Evolutionary conservation across 345 rosid genomes (phyloP).

Genomic region (Rubroshorea leprosula): DNA sequence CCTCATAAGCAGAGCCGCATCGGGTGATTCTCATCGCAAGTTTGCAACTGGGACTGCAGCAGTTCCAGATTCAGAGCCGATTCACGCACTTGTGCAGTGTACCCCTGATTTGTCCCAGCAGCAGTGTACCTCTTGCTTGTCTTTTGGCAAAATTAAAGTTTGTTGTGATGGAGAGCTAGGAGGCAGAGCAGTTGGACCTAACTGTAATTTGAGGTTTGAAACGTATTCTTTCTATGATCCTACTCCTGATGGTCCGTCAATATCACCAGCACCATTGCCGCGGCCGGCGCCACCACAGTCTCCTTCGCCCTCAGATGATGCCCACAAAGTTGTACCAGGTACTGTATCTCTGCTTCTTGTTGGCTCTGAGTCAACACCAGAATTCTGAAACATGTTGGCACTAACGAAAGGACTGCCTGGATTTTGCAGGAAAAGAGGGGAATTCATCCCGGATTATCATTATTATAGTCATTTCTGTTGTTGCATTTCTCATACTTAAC

Average conservation of each 20-base stretch:
- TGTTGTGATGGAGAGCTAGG: slow-evolving; percentile 21
- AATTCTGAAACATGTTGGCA: too few relatives aligned
- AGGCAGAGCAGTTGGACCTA: slow-evolving; percentile 12
- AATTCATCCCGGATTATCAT: too few relatives aligned
- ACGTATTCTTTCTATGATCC: slow-evolving; percentile 16
- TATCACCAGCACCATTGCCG: background rate
- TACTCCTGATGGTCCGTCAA: background rate
- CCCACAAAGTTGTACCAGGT: too few relatives aligned
- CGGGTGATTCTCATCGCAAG: slow-evolving; percentile 10
- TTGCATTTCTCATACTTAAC: too few relatives aligned
- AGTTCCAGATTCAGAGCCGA: background rate
- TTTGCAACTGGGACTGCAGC: background rate
- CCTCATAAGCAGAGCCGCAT: slow-evolving; percentile 11
- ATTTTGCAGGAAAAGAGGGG: too few relatives aligned
- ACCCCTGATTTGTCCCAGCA: too few relatives aligned
- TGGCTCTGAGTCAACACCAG: too few relatives aligned
- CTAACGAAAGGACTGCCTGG: too few relatives aligned
- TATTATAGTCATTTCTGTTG: too few relatives aligned
- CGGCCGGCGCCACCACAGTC: background rate
- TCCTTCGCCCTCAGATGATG: too few relatives aligned
- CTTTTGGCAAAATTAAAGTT: background rate
- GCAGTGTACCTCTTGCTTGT: slow-evolving; percentile 9
- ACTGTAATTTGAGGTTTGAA: slow-evolving; percentile 31
- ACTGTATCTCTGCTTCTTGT: too few relatives aligned
- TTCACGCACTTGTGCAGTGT: background rate